These are phyloP conservation scores for Esteya vermicola DNA, from an alignment of 2,329 filamentous ascomycete genomes.

Conservation along the genomic window DNA sequence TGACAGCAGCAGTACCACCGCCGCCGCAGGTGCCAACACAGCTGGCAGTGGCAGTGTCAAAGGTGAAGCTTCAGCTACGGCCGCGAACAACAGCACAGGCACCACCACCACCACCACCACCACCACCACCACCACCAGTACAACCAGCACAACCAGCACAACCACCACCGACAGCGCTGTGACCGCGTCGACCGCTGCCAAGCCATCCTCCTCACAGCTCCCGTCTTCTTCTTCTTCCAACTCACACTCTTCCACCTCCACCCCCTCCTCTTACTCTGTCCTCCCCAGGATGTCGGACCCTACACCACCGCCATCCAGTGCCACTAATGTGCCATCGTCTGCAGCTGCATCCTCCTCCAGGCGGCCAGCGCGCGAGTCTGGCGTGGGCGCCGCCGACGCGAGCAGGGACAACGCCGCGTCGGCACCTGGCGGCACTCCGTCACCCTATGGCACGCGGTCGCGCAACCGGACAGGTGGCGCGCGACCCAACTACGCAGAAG, in stretches of 20 bases:
- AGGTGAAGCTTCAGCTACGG: background rate
- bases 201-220: conserved; percentile 3
- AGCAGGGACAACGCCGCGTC: conserved; percentile 1
- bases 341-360: conserved; percentile 30
- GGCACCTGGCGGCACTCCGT: conserved; percentile 28
- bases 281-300: conserved; percentile 19
- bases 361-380: conserved; percentile 27
- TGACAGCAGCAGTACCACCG: too few relatives aligned
- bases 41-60: background rate
- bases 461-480: conserved; percentile 70
- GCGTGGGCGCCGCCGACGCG: conserved; percentile 13
- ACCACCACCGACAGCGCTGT: background rate
- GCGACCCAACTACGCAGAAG: conserved; percentile 90
- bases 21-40: conserved; percentile 1
- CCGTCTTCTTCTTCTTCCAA: background rate
- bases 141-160: background rate
- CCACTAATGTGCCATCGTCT: too few relatives aligned
- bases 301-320: conserved; percentile 2
- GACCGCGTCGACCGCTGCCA: conserved; percentile 2
- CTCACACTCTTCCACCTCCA: conserved; percentile 6
- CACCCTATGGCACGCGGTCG: conserved; percentile 83
- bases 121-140: conserved; percentile 1
- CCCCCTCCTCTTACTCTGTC: conserved; percentile 14
- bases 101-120: background rate
- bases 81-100: background rate